Evolutionary conservation across 1,284 basidiomycete species (phyloP).

Genomic region (Malassezia nana): DNA sequence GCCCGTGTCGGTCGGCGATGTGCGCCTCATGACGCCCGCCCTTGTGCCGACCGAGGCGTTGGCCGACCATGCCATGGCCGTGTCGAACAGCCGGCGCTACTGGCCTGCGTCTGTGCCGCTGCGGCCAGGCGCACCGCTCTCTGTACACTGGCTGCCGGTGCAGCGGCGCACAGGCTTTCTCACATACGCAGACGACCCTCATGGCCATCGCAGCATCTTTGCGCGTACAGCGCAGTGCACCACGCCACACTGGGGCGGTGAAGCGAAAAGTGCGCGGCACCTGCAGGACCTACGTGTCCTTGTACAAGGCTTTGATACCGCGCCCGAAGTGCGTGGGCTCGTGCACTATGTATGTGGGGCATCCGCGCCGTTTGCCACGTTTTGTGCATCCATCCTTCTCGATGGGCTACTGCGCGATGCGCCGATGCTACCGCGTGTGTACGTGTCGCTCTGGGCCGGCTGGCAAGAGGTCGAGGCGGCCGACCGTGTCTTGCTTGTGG

Average conservation of each 20-base stretch:
- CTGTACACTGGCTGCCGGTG: slow-evolving; percentile 52
- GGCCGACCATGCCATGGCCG: slow-evolving; percentile 55
- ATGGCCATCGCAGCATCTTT: slow-evolving; percentile 73
- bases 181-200: slow-evolving; percentile 82
- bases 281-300: slow-evolving; percentile 65
- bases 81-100: slow-evolving; percentile 82
- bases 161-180: slow-evolving; percentile 84
- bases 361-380: slow-evolving; percentile 57
- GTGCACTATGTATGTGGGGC: slow-evolving; percentile 23
- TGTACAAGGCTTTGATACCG: slow-evolving; percentile 71
- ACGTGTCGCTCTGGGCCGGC: slow-evolving; percentile 60
- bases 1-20: slow-evolving; percentile 19
- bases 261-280: slow-evolving; percentile 10
- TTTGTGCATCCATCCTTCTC: slow-evolving; percentile 65
- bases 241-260: slow-evolving; percentile 7
- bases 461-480: slow-evolving; percentile 19
- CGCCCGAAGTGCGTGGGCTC: slow-evolving; percentile 51
- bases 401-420: slow-evolving; percentile 85
- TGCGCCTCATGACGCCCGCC: slow-evolving; percentile 58
- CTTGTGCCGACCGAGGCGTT: slow-evolving; percentile 75
- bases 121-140: neutral
- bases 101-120: slow-evolving; percentile 51
- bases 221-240: slow-evolving; percentile 17
- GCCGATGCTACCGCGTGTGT: slow-evolving; percentile 62
- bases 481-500: neutral